phyloP scores from a whole-genome alignment of 2,329 filamentous ascomycete genomes.

The Aspergillus alliaceus region DNA sequence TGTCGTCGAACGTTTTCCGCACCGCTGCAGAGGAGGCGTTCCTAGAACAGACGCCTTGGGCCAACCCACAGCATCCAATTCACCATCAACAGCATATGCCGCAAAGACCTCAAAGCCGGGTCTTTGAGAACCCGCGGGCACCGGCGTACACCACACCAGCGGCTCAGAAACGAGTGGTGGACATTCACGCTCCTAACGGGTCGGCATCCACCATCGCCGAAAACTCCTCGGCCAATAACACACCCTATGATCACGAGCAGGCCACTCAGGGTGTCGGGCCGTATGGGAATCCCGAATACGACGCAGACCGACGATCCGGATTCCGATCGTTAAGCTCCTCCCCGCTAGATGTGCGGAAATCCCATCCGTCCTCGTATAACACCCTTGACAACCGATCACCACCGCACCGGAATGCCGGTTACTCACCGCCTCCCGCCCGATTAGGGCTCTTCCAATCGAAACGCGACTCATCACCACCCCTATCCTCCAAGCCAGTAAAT shows the following conservation, averaged over 20 bases:
- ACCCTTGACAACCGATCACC: conserved; percentile 29
- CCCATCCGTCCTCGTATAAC: conserved; percentile 28
- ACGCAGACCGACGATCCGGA: conserved; percentile 34
- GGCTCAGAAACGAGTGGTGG: conserved; percentile 44
- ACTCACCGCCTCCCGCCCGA: conserved; percentile 36
- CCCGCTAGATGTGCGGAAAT: conserved; percentile 41
- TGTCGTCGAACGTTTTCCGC: conserved; percentile 34
- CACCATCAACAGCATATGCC: conserved; percentile 55
- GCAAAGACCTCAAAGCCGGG: conserved; percentile 30
- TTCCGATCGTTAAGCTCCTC: conserved; percentile 41
- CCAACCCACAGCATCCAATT: conserved; percentile 78
- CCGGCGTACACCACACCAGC: conserved; percentile 43
- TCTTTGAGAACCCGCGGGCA: conserved; percentile 36
- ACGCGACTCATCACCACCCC: conserved; percentile 32
- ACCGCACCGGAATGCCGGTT: conserved; percentile 26
- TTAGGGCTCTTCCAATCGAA: conserved; percentile 37
- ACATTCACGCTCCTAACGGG: conserved; percentile 44
- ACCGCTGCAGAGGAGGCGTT: conserved; percentile 78
- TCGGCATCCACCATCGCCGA: conserved; percentile 50
- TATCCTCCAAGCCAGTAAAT: conserved; percentile 31
- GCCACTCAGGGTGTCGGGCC: conserved; percentile 25
- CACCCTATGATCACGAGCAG: conserved; percentile 42
- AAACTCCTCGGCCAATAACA: conserved; percentile 46
- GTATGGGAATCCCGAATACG: conserved; percentile 34
- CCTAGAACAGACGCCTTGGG: conserved; percentile 87